Conservation (phyloP, 805 yeast species). For the Wickerhamomyces subpelliculosus region DNA sequence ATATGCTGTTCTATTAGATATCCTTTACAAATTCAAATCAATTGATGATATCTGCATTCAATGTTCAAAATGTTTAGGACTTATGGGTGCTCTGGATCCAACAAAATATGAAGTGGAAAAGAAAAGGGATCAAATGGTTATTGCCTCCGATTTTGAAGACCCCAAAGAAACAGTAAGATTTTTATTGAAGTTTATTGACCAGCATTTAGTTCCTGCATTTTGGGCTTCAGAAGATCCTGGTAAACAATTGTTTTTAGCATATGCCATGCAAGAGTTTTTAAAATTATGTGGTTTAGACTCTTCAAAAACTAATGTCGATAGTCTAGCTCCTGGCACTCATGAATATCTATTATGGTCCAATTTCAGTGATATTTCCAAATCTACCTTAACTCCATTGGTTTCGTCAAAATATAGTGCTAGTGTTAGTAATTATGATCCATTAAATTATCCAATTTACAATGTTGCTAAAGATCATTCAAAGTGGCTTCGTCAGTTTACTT, state of each 20-base stretch:
- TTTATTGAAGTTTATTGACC: slow-evolving; percentile 56
- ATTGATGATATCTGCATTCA: slow-evolving; percentile 44
- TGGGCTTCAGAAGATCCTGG: slow-evolving; percentile 88
- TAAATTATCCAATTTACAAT: slow-evolving; percentile 60
- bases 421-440: slow-evolving; percentile 36
- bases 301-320: slow-evolving; percentile 23
- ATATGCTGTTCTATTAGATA: slow-evolving; percentile 46
- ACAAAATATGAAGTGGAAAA: slow-evolving; percentile 40
- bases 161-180: slow-evolving; percentile 58
- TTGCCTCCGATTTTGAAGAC: slow-evolving; percentile 58
- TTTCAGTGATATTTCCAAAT: slow-evolving; percentile 58
- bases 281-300: slow-evolving; percentile 49
- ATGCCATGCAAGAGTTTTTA: slow-evolving; percentile 81
- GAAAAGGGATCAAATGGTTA: slow-evolving; percentile 36
- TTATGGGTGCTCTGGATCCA: slow-evolving; percentile 71
- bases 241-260: slow-evolving; percentile 76
- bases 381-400: slow-evolving; percentile 69
- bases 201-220: slow-evolving; percentile 72
- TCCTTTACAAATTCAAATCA: slow-evolving; percentile 48
- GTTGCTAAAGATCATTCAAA: slow-evolving; percentile 46
- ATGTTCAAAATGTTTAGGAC: slow-evolving; percentile 65
- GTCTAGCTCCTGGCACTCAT: slow-evolving; percentile 18
- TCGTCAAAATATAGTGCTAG: slow-evolving; percentile 61
- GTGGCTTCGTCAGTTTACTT: slow-evolving; percentile 70
- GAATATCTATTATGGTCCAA: slow-evolving; percentile 46